These are phyloP conservation scores for Aspergillus oerlinghausenensis DNA, from an alignment of 2,329 filamentous ascomycete genomes.

Conservation along the genomic window DNA sequence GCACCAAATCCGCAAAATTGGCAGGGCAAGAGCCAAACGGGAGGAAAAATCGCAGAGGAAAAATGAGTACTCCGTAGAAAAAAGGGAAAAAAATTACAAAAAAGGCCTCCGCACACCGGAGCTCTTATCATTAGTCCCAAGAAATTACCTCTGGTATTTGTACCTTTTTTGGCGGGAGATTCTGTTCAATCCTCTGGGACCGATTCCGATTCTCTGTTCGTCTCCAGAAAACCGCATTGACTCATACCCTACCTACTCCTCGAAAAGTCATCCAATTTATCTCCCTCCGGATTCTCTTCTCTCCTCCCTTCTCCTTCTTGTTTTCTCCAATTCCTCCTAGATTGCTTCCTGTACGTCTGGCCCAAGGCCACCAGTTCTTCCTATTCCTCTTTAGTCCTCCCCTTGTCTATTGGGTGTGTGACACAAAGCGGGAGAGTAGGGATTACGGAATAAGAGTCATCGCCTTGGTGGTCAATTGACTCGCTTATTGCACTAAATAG, in stretches of 20 bases:
- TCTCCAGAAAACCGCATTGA: constrained; percentile 19
- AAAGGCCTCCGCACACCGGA: constrained; percentile 25
- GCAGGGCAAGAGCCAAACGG: not conserved
- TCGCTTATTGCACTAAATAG: constrained; percentile 1
- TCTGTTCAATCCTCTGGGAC: constrained; percentile 1
- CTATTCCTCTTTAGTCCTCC: constrained; percentile 12
- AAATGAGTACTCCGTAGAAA: not conserved
- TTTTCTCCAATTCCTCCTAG: constrained; percentile 6
- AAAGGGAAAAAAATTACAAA: constrained; percentile 2
- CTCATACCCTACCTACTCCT: constrained; percentile 19
- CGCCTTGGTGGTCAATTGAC: constrained; percentile 13
- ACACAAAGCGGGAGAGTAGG: constrained; percentile 20
- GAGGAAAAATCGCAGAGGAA: not conserved
- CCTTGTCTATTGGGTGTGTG: constrained; percentile 16
- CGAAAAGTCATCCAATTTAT: constrained; percentile 11
- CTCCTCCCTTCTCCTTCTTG: constrained; percentile 8
- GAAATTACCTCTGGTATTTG: not conserved
- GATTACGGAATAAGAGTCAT: constrained; percentile 7
- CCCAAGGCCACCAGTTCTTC: constrained; percentile 1
- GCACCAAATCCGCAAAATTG: not conserved
- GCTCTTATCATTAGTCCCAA: constrained; percentile 22
- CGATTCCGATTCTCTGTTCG: constrained; percentile 13
- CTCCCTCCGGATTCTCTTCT: constrained; percentile 8
- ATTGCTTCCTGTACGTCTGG: constrained; percentile 7
- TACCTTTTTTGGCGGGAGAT: constrained; percentile 3